Evolutionary conservation across 2,329 filamentous ascomycete species (phyloP).

Genomic region (Neopestalotiopsis sp.): DNA sequence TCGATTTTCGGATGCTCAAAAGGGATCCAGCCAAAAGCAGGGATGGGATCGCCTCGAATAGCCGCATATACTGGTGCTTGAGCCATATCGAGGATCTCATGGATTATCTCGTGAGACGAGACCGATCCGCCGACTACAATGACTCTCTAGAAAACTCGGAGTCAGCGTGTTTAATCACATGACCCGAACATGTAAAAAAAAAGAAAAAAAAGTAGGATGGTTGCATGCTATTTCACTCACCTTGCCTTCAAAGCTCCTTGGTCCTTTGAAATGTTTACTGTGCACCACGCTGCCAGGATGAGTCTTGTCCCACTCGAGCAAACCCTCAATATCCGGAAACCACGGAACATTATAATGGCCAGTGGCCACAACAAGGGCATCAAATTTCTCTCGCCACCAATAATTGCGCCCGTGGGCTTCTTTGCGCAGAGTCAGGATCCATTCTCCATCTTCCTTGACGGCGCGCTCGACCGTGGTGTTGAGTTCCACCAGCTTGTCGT

Average conservation of each 20-base stretch:
- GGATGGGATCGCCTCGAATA: conserved; percentile 49
- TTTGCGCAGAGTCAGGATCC: conserved; percentile 55
- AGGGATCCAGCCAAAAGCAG: conserved; percentile 60
- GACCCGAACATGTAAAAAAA: neutral
- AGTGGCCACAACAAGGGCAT: conserved; percentile 68
- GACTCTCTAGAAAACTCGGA: conserved; percentile 46
- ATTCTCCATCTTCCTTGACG: conserved; percentile 50
- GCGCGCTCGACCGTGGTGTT: conserved; percentile 64
- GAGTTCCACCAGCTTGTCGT: conserved; percentile 47
- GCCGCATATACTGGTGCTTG: conserved; percentile 55
- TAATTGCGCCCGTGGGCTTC: conserved; percentile 42
- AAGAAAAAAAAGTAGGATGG: neutral
- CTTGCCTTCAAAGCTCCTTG: conserved; percentile 35
- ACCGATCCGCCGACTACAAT: conserved; percentile 64
- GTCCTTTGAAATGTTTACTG: conserved; percentile 71
- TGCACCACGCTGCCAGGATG: conserved; percentile 62
- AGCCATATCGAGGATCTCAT: conserved; percentile 53
- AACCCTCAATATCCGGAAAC: conserved; percentile 63
- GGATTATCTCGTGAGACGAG: conserved; percentile 62
- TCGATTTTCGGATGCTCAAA: conserved; percentile 59
- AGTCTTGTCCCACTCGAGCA: conserved; percentile 58
- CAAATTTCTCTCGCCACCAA: conserved; percentile 54
- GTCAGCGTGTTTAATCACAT: neutral
- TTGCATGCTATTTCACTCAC: conserved; percentile 21
- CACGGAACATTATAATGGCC: conserved; percentile 70